phyloP scores from a whole-genome alignment of 371 early-diverging fungal genomes.

The Actinomortierella wolfii region DNA sequence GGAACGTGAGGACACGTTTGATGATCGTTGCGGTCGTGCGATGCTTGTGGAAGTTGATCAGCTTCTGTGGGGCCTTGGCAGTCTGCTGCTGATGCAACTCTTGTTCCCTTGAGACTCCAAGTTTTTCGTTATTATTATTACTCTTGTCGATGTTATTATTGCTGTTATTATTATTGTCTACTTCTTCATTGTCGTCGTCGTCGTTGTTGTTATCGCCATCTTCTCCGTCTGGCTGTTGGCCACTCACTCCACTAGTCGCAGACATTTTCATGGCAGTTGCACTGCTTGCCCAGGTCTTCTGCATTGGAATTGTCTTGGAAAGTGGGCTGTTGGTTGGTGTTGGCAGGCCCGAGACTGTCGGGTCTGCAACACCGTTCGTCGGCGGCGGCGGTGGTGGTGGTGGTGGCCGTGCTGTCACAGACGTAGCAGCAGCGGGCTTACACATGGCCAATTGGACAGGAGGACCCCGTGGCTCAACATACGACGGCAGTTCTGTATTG shows the following conservation, averaged over 20 bases:
- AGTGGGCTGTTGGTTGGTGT: constrained; percentile 14
- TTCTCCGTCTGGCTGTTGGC: not conserved
- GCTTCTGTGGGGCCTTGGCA: constrained; percentile 7
- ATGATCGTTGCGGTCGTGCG: constrained; percentile 67
- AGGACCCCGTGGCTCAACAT: constrained; percentile 48
- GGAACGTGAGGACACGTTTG: constrained; percentile 65
- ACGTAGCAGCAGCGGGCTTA: not conserved
- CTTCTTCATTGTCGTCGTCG: constrained; percentile 16
- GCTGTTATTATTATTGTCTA: constrained; percentile 38
- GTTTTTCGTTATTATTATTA: constrained; percentile 1
- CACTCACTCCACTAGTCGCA: not conserved
- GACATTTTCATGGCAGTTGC: not conserved
- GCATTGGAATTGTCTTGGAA: not conserved
- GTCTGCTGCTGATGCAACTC: not conserved
- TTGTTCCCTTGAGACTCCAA: not conserved
- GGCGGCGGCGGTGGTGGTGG: constrained; percentile 5
- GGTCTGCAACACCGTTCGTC: no score
- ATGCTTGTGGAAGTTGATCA: constrained; percentile 69
- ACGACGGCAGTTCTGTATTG: constrained; percentile 68
- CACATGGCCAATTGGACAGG: not conserved
- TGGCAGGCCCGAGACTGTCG: constrained; percentile 30
- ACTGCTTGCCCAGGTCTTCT: not conserved
- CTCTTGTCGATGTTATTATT: not conserved
- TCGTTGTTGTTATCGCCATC: not conserved
- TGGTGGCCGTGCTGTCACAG: not conserved